These are phyloP conservation scores for Cordyceps pruinosa DNA, from an alignment of 2,329 filamentous ascomycete species.

Conservation along the genomic window DNA sequence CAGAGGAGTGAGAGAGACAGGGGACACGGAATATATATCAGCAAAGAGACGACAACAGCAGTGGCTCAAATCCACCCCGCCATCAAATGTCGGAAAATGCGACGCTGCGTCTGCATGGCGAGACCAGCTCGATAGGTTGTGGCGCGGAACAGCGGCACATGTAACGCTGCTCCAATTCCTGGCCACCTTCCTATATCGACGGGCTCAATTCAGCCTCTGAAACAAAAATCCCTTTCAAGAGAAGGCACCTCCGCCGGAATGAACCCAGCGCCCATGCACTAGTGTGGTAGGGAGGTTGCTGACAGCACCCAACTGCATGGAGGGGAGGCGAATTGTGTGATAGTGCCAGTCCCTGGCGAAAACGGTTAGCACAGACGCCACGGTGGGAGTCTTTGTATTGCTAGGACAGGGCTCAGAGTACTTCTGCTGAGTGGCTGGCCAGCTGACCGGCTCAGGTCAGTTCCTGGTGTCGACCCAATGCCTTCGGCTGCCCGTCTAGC, in stretches of 20 bases:
- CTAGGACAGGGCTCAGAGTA: not conserved
- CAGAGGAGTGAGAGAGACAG: not conserved
- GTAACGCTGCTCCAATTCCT: not conserved
- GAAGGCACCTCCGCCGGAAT: not conserved
- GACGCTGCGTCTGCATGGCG: not conserved
- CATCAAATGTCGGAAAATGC: not conserved
- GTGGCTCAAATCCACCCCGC: not conserved
- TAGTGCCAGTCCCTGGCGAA: not conserved
- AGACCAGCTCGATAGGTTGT: not conserved
- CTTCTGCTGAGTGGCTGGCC: not conserved
- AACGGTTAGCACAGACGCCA: not conserved
- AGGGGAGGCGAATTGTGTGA: not conserved
- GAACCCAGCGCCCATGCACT: not conserved
- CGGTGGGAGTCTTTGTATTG: not conserved
- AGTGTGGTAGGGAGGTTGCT: not conserved
- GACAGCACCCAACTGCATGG: not conserved
- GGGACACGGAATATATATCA: not conserved
- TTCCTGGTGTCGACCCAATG: not conserved
- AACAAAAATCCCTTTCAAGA: not conserved
- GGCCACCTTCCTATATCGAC: not conserved
- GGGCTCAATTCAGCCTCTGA: not conserved
- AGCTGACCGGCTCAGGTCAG: not conserved
- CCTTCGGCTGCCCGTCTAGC: not conserved
- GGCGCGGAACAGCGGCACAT: constrained; percentile 1
- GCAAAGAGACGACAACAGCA: not conserved